These are phyloP conservation scores for Auricularia sp. DNA, from an alignment of 768 basidiomycete genomes.

Conservation along the genomic window DNA sequence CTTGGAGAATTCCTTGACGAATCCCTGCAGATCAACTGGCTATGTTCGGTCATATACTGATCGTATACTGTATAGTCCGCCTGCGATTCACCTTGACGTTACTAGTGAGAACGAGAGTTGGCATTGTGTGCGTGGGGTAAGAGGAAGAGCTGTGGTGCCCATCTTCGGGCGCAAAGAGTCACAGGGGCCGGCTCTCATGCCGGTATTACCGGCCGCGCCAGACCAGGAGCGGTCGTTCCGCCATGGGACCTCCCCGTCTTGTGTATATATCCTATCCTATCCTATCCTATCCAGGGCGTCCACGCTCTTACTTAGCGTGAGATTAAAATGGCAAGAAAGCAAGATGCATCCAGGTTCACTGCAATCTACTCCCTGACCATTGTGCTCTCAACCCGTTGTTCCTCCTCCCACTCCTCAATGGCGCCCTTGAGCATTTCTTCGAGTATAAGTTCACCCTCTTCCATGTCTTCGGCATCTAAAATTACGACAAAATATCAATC, in stretches of 20 bases:
- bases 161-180: no score
- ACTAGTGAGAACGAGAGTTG: conserved; percentile 28
- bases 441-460: background rate
- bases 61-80: background rate
- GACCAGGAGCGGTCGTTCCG: no score
- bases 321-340: no score
- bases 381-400: background rate
- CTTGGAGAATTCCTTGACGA: conserved; percentile 46
- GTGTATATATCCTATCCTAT: no score
- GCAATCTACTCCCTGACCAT: no score
- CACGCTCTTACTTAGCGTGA: no score
- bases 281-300: no score
- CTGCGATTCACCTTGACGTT: conserved; percentile 24
- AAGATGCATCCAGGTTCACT: no score
- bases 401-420: background rate
- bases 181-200: no score
- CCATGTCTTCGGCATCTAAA: background rate
- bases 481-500: background rate
- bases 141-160: no score
- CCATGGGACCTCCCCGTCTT: no score
- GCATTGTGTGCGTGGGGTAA: conserved; percentile 18
- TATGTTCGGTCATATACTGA: conserved; percentile 2
- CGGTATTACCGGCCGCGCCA: no score
- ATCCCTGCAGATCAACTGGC: conserved; percentile 22
- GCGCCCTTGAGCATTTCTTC: background rate